Conservation (phyloP, 2,329 filamentous ascomycete genomes). For the Neofusicoccum parvum region DNA sequence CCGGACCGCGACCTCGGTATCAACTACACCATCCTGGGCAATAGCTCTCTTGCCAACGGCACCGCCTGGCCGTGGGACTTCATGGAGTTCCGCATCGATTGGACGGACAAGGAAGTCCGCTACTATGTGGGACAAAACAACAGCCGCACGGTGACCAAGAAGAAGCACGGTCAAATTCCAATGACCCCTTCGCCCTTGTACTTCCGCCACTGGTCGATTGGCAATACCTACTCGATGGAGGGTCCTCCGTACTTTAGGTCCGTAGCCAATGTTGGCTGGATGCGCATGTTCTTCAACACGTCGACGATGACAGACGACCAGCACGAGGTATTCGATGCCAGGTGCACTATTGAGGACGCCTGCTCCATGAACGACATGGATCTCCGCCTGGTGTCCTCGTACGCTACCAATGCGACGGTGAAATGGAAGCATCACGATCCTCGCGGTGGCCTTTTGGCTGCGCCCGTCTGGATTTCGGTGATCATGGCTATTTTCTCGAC, state of each 20-base stretch:
- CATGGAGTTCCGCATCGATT: conserved; percentile 51
- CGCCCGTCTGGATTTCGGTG: conserved; percentile 37
- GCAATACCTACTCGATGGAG: conserved; percentile 47
- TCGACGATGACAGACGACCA: conserved; percentile 41
- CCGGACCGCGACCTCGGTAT: conserved; percentile 39
- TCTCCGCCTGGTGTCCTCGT: conserved; percentile 37
- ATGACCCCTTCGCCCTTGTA: conserved; percentile 46
- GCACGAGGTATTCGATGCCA: conserved; percentile 31
- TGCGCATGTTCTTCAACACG: conserved; percentile 55
- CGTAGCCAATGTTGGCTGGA: conserved; percentile 48
- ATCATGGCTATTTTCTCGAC: conserved; percentile 34
- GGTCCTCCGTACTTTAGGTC: conserved; percentile 47
- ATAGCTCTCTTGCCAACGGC: conserved; percentile 31
- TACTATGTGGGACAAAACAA: conserved; percentile 46
- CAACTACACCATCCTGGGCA: conserved; percentile 46
- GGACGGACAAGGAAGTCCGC: conserved; percentile 46
- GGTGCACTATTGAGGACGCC: conserved; percentile 34
- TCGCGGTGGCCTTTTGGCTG: conserved; percentile 31
- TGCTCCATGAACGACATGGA: conserved; percentile 40
- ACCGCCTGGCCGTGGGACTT: conserved; percentile 47
- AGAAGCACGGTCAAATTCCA: conserved; percentile 38
- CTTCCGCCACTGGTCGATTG: conserved; percentile 53
- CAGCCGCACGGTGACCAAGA: conserved; percentile 37
- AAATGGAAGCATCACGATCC: conserved; percentile 35
- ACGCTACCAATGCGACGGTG: conserved; percentile 26